Evolutionary conservation across 2,329 filamentous ascomycete genomes (phyloP).

Genomic region (Fusarium cicatricum): DNA sequence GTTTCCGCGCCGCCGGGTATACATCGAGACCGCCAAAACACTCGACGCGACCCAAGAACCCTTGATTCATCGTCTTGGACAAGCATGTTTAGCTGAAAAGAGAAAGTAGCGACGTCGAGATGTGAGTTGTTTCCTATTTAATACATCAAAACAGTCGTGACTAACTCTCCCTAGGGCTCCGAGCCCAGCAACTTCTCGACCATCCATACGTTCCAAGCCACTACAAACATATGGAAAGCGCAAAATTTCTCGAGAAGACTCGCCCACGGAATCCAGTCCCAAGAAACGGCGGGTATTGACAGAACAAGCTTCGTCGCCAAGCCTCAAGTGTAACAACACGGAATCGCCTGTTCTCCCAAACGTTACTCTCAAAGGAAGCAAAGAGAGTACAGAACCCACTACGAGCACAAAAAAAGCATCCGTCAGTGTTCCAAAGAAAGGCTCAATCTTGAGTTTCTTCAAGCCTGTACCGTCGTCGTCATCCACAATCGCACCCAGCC

Average conservation of each 20-base stretch:
- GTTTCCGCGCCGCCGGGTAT: rapidly evolving
- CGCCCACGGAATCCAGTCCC: slow-evolving; percentile 8
- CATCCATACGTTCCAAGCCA: slow-evolving; percentile 46
- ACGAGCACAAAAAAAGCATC: not conserved
- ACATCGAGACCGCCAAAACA: not conserved
- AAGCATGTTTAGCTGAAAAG: slow-evolving; percentile 20
- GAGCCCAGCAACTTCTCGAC: slow-evolving; percentile 32
- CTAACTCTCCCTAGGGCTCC: slow-evolving; percentile 44
- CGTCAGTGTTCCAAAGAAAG: slow-evolving; percentile 33
- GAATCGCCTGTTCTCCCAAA: not conserved
- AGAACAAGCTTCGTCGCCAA: not conserved
- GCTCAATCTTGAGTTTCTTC: slow-evolving; percentile 54
- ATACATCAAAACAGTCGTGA: rapidly evolving
- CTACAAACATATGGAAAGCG: slow-evolving; percentile 54
- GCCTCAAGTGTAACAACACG: not conserved
- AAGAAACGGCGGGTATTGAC: slow-evolving; percentile 40
- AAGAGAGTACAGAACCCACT: not conserved
- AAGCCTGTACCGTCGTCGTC: slow-evolving; percentile 42
- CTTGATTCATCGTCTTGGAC: not conserved
- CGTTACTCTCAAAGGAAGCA: not conserved
- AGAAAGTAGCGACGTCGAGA: not conserved
- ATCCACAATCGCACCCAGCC: slow-evolving; percentile 8
- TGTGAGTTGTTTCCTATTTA: not conserved
- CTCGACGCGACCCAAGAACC: not conserved
- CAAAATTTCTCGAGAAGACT: slow-evolving; percentile 39